phyloP scores from a whole-genome alignment of 1,139 yeast species.

The Groenewaldozyma sp. region DNA sequence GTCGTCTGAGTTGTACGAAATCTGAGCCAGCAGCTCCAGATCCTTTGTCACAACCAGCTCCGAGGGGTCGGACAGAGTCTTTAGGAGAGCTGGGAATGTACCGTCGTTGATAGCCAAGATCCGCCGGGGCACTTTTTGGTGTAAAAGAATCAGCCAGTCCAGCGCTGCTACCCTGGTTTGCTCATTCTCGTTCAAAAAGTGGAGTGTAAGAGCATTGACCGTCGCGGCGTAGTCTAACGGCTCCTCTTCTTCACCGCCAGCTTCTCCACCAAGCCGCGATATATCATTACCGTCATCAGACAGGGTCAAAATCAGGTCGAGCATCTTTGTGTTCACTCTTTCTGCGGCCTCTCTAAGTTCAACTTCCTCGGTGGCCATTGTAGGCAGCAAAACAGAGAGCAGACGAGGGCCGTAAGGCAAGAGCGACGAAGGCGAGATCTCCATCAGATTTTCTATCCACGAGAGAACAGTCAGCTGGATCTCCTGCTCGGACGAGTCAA shows the following conservation, averaged over 20 bases:
- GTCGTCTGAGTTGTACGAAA: conserved; percentile 70
- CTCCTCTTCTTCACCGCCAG: conserved; percentile 15
- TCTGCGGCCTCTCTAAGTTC: conserved; percentile 47
- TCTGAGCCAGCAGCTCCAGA: conserved; percentile 65
- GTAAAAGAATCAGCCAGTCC: conserved; percentile 85
- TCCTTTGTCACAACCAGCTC: conserved; percentile 76
- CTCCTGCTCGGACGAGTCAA: conserved; percentile 65
- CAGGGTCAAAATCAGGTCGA: conserved; percentile 36
- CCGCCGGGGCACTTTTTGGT: conserved; percentile 59
- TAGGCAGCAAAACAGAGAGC: conserved; percentile 46
- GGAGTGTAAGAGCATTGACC: conserved; percentile 51
- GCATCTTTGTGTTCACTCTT: conserved; percentile 42
- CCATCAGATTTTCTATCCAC: conserved; percentile 74
- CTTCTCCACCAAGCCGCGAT: too few relatives aligned
- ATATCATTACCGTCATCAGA: conserved; percentile 21
- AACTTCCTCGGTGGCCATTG: conserved; percentile 45
- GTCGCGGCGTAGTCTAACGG: conserved; percentile 48
- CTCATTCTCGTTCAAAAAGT: conserved; percentile 62
- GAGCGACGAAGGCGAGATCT: conserved; percentile 69
- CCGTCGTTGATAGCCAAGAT: conserved; percentile 48
- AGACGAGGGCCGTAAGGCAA: conserved; percentile 55
- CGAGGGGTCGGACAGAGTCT: conserved; percentile 78
- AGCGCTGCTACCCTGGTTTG: conserved; percentile 76
- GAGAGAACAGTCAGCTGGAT: conserved; percentile 71
- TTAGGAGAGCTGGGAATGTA: conserved; percentile 68